phyloP scores from a whole-genome alignment of 306 rosid genomes.

The Spatholobus suberectus region DNA sequence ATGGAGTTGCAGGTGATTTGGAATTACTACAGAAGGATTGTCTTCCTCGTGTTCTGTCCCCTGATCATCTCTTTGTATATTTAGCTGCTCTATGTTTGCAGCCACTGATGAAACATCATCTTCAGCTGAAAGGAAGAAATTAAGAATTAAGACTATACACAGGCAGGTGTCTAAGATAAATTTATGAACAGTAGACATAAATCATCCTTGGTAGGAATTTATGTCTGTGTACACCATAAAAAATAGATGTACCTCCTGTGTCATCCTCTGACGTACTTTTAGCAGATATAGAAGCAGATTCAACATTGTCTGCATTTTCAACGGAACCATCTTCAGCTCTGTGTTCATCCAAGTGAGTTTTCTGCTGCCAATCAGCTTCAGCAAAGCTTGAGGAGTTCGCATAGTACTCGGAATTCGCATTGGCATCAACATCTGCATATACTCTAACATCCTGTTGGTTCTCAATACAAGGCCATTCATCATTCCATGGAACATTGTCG shows the following conservation, averaged over 20 bases:
- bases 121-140: conserved; percentile 56
- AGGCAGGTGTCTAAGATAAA: not conserved
- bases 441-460: conserved; percentile 58
- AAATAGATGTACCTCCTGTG: conserved; percentile 55
- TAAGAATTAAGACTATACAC: not conserved
- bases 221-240: conserved; percentile 61
- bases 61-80: conserved; percentile 62
- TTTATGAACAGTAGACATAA: not conserved
- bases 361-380: conserved; percentile 54
- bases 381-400: conserved; percentile 54
- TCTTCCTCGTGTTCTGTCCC: conserved; percentile 67
- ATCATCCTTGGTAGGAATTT: conserved; percentile 50
- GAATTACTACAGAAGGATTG: conserved; percentile 79
- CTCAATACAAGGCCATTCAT: conserved; percentile 88
- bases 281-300: conserved; percentile 62
- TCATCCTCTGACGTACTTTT: conserved; percentile 67
- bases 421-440: conserved; percentile 54
- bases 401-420: conserved; percentile 55
- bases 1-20: conserved; percentile 85
- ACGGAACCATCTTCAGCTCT: conserved; percentile 57
- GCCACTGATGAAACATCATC: conserved; percentile 65
- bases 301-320: conserved; percentile 59
- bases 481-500: conserved; percentile 49
- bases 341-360: conserved; percentile 60
- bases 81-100: conserved; percentile 70